Evolutionary conservation across 192 early-diverging fungal species (phyloP).

Genomic region (Glomus cerebriforme): DNA sequence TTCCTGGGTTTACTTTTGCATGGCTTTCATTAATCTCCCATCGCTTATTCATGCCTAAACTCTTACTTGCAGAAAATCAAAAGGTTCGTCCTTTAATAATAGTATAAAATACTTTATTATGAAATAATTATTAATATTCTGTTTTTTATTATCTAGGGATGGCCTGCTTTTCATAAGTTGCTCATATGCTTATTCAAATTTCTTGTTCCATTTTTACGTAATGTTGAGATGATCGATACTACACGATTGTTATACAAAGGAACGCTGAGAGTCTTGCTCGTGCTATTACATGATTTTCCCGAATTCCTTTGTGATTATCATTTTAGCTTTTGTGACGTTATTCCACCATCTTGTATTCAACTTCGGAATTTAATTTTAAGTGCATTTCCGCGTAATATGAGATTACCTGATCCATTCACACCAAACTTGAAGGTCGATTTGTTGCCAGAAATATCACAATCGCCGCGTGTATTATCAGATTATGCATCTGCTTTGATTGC

Average conservation of each 20-base stretch:
- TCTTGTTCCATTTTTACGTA: slow-evolving; percentile 79
- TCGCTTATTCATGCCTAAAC: slow-evolving; percentile 87
- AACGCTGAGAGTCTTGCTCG: slow-evolving; percentile 85
- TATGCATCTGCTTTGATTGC: slow-evolving; percentile 64
- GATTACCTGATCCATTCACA: slow-evolving; percentile 95
- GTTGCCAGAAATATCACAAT: slow-evolving; percentile 84
- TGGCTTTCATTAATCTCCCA: slow-evolving; percentile 96
- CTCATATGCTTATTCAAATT: slow-evolving; percentile 85
- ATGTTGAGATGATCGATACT: slow-evolving; percentile 72
- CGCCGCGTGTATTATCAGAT: slow-evolving; percentile 87
- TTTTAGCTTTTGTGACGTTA: slow-evolving; percentile 88
- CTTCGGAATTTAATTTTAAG: slow-evolving; percentile 95
- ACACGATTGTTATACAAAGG: slow-evolving; percentile 86
- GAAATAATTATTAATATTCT: background rate
- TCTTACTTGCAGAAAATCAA: slow-evolving; percentile 73
- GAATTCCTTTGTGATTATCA: slow-evolving; percentile 95
- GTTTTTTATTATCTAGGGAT: slow-evolving; percentile 53
- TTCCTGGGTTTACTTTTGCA: slow-evolving; percentile 93
- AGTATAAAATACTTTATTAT: background rate
- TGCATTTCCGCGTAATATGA: slow-evolving; percentile 93
- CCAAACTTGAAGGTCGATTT: slow-evolving; percentile 92
- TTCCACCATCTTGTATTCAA: slow-evolving; percentile 90
- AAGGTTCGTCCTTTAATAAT: slow-evolving; percentile 46
- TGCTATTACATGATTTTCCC: slow-evolving; percentile 95
- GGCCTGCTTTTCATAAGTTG: slow-evolving; percentile 84